Percentiles rank a stretch among this genome's conserved stretches.
These are phyloP conservation scores for Mycena rosella DNA, from an alignment of 768 basidiomycete genomes.

Conservation along the genomic window DNA sequence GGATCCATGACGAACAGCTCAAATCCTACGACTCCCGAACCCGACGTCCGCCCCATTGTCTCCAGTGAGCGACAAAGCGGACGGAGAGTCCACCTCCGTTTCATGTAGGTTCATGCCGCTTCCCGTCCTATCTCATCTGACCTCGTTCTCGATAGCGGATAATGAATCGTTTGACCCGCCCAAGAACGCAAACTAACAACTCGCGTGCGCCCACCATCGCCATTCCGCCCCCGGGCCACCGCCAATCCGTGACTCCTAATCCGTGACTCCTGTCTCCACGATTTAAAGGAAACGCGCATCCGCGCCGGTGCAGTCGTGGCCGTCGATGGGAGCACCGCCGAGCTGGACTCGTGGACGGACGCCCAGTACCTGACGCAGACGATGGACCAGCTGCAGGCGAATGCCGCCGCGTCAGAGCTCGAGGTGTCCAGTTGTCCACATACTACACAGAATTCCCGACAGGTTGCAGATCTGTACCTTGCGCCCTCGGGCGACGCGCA, in stretches of 20 bases:
- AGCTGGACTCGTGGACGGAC: constrained; percentile 33
- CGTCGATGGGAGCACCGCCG: constrained; percentile 14
- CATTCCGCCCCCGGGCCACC: constrained; percentile 25
- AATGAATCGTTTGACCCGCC: too few relatives aligned
- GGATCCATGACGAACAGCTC: not conserved
- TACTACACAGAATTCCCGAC: too few relatives aligned
- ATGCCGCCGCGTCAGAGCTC: constrained; percentile 24
- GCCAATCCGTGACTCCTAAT: too few relatives aligned
- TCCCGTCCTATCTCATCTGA: not conserved
- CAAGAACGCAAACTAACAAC: constrained; percentile 27
- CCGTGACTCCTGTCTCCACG: constrained; percentile 18
- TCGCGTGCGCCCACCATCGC: constrained; percentile 33
- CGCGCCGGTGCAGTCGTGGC: constrained; percentile 15
- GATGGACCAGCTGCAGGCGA: constrained; percentile 7
- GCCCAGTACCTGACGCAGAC: constrained; percentile 23
- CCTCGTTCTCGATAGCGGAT: not conserved
- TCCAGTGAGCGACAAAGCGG: constrained; percentile 14
- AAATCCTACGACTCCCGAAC: not conserved
- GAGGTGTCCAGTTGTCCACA: too few relatives aligned
- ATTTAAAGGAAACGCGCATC: constrained; percentile 17
- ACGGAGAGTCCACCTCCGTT: not conserved
- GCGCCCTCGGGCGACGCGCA: constrained; percentile 3
- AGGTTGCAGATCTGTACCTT: constrained; percentile 31
- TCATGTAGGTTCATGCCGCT: not conserved
- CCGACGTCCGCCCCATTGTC: constrained; percentile 12